Evolutionary conservation across 2,329 filamentous ascomycete genomes (phyloP).

Genomic region (Venturia effusa): DNA sequence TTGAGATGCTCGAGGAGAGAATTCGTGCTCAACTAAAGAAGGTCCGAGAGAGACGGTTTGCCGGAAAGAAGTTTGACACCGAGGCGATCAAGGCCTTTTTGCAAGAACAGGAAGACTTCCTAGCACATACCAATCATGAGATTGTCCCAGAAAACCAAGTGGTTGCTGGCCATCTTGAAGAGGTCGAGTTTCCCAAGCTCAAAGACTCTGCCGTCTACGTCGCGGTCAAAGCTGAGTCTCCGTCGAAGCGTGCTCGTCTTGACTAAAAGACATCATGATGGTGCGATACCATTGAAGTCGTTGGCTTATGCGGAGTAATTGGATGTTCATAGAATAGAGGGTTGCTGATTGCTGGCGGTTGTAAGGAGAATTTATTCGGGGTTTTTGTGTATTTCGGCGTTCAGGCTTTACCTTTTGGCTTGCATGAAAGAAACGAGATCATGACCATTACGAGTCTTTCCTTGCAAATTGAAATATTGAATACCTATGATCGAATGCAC

Average conservation of each 20-base stretch:
- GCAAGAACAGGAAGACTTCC: constrained; percentile 21
- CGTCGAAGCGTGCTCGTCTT: background rate
- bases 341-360: constrained; percentile 5
- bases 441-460: background rate
- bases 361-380: background rate
- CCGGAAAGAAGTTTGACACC: constrained; percentile 24
- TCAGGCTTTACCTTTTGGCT: background rate
- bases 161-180: constrained; percentile 19
- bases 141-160: constrained; percentile 22
- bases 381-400: background rate
- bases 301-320: background rate
- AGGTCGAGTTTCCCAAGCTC: constrained; percentile 9
- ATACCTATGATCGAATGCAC: background rate
- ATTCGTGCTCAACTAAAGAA: constrained; percentile 36
- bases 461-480: background rate
- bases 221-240: background rate
- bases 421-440: background rate
- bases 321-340: background rate
- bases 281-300: background rate
- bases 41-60: constrained; percentile 26
- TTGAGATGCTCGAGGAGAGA: constrained; percentile 49
- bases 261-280: background rate
- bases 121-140: constrained; percentile 25
- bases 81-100: constrained; percentile 25
- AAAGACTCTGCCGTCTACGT: background rate